Conservation (phyloP, 1,284 basidiomycete genomes). For the Sporisorium exsertum region DNA sequence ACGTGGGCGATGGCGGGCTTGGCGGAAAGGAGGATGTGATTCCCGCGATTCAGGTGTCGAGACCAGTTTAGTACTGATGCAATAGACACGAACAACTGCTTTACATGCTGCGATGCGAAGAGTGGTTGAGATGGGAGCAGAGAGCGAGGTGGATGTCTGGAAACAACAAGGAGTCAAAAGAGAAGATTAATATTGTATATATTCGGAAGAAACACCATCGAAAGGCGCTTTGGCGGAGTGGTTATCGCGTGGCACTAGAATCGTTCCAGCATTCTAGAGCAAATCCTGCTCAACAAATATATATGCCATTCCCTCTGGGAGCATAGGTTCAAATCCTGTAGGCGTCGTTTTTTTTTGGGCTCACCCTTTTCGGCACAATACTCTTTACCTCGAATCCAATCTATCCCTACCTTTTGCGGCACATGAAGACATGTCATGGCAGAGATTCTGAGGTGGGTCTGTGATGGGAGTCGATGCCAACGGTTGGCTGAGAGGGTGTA, state of each 20-base stretch:
- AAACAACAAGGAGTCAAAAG: too few species aligned
- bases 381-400: too few species aligned
- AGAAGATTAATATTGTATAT: background rate
- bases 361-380: background rate
- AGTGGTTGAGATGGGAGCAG: too few species aligned
- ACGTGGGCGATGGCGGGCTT: background rate
- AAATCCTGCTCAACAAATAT: conserved; percentile 38
- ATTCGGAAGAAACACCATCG: too few species aligned
- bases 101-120: too few species aligned
- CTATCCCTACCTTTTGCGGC: too few species aligned
- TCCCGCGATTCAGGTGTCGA: conserved; percentile 35
- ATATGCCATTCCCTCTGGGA: conserved; percentile 56
- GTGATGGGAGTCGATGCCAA: too few species aligned
- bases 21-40: background rate
- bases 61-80: conserved; percentile 4
- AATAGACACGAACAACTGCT: background rate
- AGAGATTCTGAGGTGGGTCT: too few species aligned
- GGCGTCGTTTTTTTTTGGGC: conserved; percentile 37
- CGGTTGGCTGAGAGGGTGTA: too few species aligned
- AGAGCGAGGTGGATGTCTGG: too few species aligned
- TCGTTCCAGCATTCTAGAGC: conserved; percentile 28
- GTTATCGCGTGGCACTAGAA: conserved; percentile 58
- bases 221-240: conserved; percentile 52
- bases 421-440: too few species aligned
- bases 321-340: conserved; percentile 58